A percentile compares a stretch with the other conserved stretches of the same genome.
Evolutionary conservation across 1,139 yeast genomes (phyloP).

Genomic region (Debaryomyces udenii): DNA sequence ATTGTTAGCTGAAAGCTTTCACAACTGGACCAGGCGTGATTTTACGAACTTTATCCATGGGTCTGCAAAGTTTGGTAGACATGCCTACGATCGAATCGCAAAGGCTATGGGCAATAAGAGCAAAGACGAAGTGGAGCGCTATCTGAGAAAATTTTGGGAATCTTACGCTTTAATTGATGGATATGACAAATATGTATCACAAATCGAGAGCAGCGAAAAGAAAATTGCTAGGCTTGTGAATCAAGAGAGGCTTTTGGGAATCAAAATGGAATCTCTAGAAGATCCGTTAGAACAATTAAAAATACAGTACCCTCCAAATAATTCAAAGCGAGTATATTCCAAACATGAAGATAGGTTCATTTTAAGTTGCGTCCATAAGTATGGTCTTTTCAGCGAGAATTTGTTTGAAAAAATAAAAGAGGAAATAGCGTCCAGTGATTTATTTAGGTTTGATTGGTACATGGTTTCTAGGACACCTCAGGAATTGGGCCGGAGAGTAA

Average conservation of each 20-base stretch:
- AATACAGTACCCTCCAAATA: constrained; percentile 89
- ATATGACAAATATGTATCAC: constrained; percentile 79
- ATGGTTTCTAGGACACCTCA: constrained; percentile 81
- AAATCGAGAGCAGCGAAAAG: constrained; percentile 87
- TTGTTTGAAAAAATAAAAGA: constrained; percentile 77
- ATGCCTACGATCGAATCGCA: constrained; percentile 61
- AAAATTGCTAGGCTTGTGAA: constrained; percentile 62
- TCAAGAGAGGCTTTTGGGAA: constrained; percentile 67
- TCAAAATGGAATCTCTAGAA: constrained; percentile 62
- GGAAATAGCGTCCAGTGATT: constrained; percentile 70
- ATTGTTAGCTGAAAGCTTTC: constrained; percentile 67
- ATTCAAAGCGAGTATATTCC: constrained; percentile 82
- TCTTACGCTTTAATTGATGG: constrained; percentile 77
- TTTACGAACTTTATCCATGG: constrained; percentile 83
- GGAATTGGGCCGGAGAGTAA: constrained; percentile 81
- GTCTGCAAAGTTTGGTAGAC: constrained; percentile 78
- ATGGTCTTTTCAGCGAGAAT: constrained; percentile 73
- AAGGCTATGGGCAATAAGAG: constrained; percentile 69
- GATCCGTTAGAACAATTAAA: constrained; percentile 78
- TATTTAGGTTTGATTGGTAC: constrained; percentile 90
- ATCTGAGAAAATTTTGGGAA: constrained; percentile 75
- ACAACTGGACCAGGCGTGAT: constrained; percentile 85
- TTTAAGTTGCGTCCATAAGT: constrained; percentile 68
- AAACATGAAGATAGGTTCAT: constrained; percentile 86
- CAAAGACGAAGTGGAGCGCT: constrained; percentile 66